A percentile compares a stretch with the other conserved stretches of the same genome.
phyloP scores from a whole-genome alignment of 345 rosid species.

The Euclidium syriacum region DNA sequence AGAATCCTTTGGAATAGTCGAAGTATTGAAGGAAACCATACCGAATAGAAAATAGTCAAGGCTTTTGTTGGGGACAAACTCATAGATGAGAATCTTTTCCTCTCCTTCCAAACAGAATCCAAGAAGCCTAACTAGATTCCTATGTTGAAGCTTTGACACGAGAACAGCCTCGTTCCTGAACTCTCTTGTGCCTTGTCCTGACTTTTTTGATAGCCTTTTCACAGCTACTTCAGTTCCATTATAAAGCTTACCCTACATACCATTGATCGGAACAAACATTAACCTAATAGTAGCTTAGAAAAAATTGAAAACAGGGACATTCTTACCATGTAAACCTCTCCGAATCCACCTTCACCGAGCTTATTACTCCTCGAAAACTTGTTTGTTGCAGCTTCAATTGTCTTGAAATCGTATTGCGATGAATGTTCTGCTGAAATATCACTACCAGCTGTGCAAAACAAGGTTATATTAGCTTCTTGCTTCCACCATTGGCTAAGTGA shows the following conservation, averaged over 20 bases:
- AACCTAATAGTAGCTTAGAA: background rate
- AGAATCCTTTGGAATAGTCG: background rate
- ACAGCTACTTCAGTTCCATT: slow-evolving; percentile 33
- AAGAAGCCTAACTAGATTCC: no score
- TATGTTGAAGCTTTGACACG: no score
- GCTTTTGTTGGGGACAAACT: no score
- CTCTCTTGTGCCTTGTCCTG: slow-evolving; percentile 38
- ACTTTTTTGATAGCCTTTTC: slow-evolving; percentile 31
- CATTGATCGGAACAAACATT: background rate
- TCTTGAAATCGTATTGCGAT: slow-evolving; percentile 30
- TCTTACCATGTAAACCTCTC: slow-evolving; percentile 47
- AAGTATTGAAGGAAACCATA: background rate
- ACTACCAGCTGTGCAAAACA: slow-evolving; percentile 13
- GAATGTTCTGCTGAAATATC: slow-evolving; percentile 28
- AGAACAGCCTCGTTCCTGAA: no score
- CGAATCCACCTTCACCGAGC: slow-evolving; percentile 64
- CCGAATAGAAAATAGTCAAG: no score
- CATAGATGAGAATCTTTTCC: no score
- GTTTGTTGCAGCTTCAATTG: slow-evolving; percentile 36
- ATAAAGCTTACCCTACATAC: slow-evolving; percentile 2
- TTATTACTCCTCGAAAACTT: slow-evolving; percentile 36
- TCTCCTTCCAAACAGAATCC: no score
- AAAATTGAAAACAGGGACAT: background rate
- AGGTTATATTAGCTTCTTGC: no score
- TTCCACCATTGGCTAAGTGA: background rate